These are phyloP conservation scores for Vanrija pseudolonga DNA, from an alignment of 1,284 basidiomycete genomes.

Conservation along the genomic window DNA sequence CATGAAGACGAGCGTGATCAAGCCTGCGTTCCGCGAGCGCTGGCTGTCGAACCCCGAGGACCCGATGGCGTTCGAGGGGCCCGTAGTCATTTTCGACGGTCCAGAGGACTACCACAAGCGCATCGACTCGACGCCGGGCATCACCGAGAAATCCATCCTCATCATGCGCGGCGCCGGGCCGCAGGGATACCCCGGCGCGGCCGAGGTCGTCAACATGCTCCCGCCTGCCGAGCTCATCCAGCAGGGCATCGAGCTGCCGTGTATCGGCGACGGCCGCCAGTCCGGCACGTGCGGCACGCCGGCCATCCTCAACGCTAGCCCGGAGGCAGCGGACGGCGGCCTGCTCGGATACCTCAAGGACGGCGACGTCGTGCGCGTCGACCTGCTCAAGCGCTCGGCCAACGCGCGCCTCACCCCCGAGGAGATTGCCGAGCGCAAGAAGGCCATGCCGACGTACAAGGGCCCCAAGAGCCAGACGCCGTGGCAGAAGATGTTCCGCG, in stretches of 20 bases:
- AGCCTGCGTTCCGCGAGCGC: slow-evolving; percentile 35
- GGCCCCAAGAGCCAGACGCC: slow-evolving; percentile 43
- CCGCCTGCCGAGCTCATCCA: slow-evolving; percentile 46
- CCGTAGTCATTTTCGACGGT: slow-evolving; percentile 48
- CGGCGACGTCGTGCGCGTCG: slow-evolving; percentile 47
- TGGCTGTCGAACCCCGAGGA: slow-evolving; percentile 45
- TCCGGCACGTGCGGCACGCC: slow-evolving; percentile 47
- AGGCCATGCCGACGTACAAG: slow-evolving; percentile 32
- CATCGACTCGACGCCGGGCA: slow-evolving; percentile 32
- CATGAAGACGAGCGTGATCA: slow-evolving; percentile 50
- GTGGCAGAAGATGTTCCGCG: slow-evolving; percentile 48
- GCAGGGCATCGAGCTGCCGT: slow-evolving; percentile 48
- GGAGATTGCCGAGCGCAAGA: slow-evolving; percentile 37
- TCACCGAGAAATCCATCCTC: slow-evolving; percentile 37
- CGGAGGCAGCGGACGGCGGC: slow-evolving; percentile 47
- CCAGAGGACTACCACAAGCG: slow-evolving; percentile 48
- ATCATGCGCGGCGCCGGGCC: slow-evolving; percentile 49
- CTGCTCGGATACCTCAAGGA: slow-evolving; percentile 45
- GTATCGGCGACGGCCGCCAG: slow-evolving; percentile 48
- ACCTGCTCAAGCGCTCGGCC: slow-evolving; percentile 38
- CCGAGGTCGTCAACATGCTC: slow-evolving; percentile 50
- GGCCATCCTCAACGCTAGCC: slow-evolving; percentile 47
- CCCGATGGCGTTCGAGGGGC: slow-evolving; percentile 49
- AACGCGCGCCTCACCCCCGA: slow-evolving; percentile 35
- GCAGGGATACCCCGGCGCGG: slow-evolving; percentile 44